phyloP scores from a whole-genome alignment of 2,329 filamentous ascomycete genomes.

The Venturia oleaginea region DNA sequence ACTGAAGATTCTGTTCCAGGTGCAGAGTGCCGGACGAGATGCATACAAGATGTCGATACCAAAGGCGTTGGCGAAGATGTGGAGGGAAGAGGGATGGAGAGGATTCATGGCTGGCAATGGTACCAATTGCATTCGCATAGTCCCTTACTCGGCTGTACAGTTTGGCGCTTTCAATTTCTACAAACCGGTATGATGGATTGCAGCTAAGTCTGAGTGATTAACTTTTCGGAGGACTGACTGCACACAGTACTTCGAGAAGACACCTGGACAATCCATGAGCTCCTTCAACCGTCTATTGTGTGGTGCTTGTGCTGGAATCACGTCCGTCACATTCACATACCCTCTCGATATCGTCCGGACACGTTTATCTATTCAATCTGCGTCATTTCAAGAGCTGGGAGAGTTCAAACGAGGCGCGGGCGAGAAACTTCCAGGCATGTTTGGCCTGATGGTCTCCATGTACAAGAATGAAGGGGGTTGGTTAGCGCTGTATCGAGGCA shows the following conservation, averaged over 20 bases:
- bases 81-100: constrained; percentile 90
- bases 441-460: constrained; percentile 70
- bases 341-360: constrained; percentile 96
- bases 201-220: not conserved
- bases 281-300: constrained; percentile 74
- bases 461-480: constrained; percentile 86
- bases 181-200: constrained; percentile 56
- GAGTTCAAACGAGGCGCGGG: constrained; percentile 23
- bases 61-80: constrained; percentile 89
- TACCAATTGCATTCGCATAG: constrained; percentile 95
- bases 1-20: constrained; percentile 94
- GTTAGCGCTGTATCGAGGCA: constrained; percentile 81
- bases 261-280: constrained; percentile 63
- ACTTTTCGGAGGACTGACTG: not conserved
- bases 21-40: constrained; percentile 81
- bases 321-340: constrained; percentile 90
- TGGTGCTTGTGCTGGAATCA: constrained; percentile 86
- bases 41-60: constrained; percentile 90
- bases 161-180: constrained; percentile 98
- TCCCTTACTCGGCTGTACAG: constrained; percentile 95
- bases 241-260: constrained; percentile 61
- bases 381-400: constrained; percentile 75
- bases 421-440: constrained; percentile 83
- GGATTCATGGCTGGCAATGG: constrained; percentile 98
- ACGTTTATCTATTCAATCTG: constrained; percentile 88